Base-by-base conservation (phyloP, 1,139 yeast genomes). In the Sugiyamaella neomexicana region DNA sequence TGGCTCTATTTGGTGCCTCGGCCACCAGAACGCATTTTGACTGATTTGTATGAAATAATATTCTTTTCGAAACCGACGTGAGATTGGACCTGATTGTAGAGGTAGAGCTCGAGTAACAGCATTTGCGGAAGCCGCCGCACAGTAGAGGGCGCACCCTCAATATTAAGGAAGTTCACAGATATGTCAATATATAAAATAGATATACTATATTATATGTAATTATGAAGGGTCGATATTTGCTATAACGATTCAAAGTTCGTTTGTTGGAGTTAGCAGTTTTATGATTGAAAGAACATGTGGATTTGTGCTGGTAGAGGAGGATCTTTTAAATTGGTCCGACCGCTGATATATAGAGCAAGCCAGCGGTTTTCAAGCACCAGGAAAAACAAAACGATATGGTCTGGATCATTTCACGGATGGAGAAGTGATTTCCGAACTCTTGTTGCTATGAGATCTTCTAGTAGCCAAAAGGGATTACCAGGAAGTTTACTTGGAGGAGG, bases 1-100 rank as follows among this genome's bases (percentile, higher is more conserved):
- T 86, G 61, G 96, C 90, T 66, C 76, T 93, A 68, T 93, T 90
- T 72, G 99, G 99, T 54, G 85, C 89, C 56, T 86, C 97, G 29
- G 74, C 80, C 56, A 73, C 93, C 54, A 88, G 98, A 80, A 89
- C 89, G 77, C 91, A 89, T 81, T 89, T 89, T 68, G 95, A 90
- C 70, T 91, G 80, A 69, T 36, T 4, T 13, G 9, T 10, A 25
- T 38, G 27, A 12, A 38, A 15, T 38, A 38, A 16, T 38, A 13
- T 13, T n/a, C 23, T 38, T 38, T 5, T 13, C 2, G 17, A 36
- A 12, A 10, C 12, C 37, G 37, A n/a, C 37, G 39, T 36, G n/a
- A 20, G 25, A 20, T 20, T 3, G 25, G 5, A 5, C 25, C 5
- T 20, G 25, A 20, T n/a, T n/a, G 25, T 5, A 3, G 25, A 5